Evolutionary conservation across 2,329 filamentous ascomycete genomes (phyloP).

Genomic region (Hypocrella siamensis): DNA sequence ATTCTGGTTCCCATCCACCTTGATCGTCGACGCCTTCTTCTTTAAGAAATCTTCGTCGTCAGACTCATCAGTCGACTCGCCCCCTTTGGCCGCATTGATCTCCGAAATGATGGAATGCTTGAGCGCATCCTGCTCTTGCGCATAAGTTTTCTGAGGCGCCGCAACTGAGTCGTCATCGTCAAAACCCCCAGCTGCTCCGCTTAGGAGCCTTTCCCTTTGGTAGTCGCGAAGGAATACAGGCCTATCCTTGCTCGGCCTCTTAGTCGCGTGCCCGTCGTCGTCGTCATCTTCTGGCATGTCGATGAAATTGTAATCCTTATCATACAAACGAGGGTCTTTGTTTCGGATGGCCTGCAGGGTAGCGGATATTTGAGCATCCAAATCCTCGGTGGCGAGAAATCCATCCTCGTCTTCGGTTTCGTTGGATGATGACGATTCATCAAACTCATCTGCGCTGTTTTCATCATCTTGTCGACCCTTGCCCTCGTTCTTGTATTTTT

Average conservation of each 20-base stretch:
- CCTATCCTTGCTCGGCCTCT: constrained; percentile 56
- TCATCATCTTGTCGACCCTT: constrained; percentile 12
- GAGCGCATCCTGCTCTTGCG: constrained; percentile 73
- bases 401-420: constrained; percentile 86
- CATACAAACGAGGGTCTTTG: constrained; percentile 86
- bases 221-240: constrained; percentile 80
- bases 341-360: constrained; percentile 76
- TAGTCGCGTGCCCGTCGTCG: constrained; percentile 22
- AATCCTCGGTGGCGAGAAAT: constrained; percentile 66
- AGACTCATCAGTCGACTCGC: constrained; percentile 30
- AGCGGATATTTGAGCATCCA: constrained; percentile 76
- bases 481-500: constrained; percentile 52
- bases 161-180: constrained; percentile 45
- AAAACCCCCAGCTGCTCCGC: constrained; percentile 45
- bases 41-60: constrained; percentile 57
- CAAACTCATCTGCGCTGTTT: constrained; percentile 28
- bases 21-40: constrained; percentile 41
- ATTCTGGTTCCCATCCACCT: constrained; percentile 16
- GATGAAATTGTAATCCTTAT: constrained; percentile 68
- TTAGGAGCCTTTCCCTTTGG: constrained; percentile 77
- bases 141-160: constrained; percentile 56
- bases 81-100: constrained; percentile 50
- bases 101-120: constrained; percentile 65
- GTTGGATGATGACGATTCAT: constrained; percentile 49
- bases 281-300: constrained; percentile 38